Conservation (phyloP, 2,329 filamentous ascomycete species). For the Mycosphaerelloides madeirae region DNA sequence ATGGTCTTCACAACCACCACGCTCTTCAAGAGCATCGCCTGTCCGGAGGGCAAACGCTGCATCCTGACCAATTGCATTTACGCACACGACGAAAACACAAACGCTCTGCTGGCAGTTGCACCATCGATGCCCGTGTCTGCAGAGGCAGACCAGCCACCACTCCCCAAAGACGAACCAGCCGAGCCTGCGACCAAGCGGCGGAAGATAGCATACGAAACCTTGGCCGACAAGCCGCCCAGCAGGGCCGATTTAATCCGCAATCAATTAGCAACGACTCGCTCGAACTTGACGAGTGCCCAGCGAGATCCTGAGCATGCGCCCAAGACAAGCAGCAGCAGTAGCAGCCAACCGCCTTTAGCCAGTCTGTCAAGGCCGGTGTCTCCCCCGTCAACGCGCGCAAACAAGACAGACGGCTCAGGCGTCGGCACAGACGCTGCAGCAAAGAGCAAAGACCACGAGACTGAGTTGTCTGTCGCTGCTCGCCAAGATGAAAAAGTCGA, state of each 20-base stretch:
- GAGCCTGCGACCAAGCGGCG: slow-evolving; percentile 28
- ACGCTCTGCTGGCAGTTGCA: background rate
- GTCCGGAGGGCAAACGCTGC: slow-evolving; percentile 50
- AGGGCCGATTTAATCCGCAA: slow-evolving; percentile 26
- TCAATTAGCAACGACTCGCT: slow-evolving; percentile 18
- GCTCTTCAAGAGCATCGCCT: slow-evolving; percentile 50
- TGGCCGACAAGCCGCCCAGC: slow-evolving; percentile 27
- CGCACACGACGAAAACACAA: slow-evolving; percentile 40
- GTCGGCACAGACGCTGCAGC: background rate
- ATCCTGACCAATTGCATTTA: slow-evolving; percentile 56
- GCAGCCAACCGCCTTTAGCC: slow-evolving; percentile 6
- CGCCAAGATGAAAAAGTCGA: slow-evolving; percentile 19
- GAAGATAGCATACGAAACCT: slow-evolving; percentile 26
- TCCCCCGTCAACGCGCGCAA: slow-evolving; percentile 15
- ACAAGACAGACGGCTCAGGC: slow-evolving; percentile 2
- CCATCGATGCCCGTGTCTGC: background rate
- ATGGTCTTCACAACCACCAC: slow-evolving; percentile 53
- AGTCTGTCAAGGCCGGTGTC: slow-evolving; percentile 21
- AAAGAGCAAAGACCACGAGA: background rate
- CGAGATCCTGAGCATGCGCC: no score
- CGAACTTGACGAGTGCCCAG: slow-evolving; percentile 1
- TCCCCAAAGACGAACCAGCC: background rate
- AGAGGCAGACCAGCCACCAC: background rate
- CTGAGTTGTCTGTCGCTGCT: slow-evolving; percentile 8
- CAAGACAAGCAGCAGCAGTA: background rate